Conservation (phyloP, 495 filamentous ascomycete genomes). For the Hypoxylon cercidicola region DNA sequence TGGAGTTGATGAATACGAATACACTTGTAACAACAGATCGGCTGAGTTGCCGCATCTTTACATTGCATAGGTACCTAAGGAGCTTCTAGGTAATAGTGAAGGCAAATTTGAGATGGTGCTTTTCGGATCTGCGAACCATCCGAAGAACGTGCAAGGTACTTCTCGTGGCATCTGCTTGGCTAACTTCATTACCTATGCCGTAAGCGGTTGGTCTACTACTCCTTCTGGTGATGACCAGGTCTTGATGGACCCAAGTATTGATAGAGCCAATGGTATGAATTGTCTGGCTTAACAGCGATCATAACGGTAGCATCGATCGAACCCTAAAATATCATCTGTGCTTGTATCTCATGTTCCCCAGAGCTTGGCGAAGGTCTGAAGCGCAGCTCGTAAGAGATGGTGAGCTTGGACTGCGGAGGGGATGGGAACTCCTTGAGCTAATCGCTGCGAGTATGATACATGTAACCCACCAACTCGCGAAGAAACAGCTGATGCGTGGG, state of each 20-base stretch:
- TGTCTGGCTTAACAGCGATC: conserved; percentile 30
- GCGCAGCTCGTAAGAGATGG: conserved; percentile 36
- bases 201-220: conserved; percentile 11
- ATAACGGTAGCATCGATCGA: conserved; percentile 39
- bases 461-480: conserved; percentile 7
- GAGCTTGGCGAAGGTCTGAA: conserved; percentile 33
- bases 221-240: conserved; percentile 4
- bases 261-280: conserved; percentile 11
- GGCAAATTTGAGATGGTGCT: conserved; percentile 3
- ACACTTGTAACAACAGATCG: conserved; percentile 2
- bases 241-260: background rate
- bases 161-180: conserved; percentile 17
- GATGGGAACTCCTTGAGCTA: conserved; percentile 40
- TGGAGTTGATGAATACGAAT: conserved; percentile 1
- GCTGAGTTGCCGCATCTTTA: too few relatives aligned
- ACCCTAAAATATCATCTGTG: conserved; percentile 27
- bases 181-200: conserved; percentile 26
- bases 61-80: background rate
- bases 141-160: conserved; percentile 1
- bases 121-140: conserved; percentile 4
- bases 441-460: conserved; percentile 37
- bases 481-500: conserved; percentile 23
- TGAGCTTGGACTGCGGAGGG: conserved; percentile 31
- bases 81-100: conserved; percentile 1
- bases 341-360: conserved; percentile 15